Conservation (phyloP, 768 basidiomycete species). For the Agaricus sinodeliciosus region DNA sequence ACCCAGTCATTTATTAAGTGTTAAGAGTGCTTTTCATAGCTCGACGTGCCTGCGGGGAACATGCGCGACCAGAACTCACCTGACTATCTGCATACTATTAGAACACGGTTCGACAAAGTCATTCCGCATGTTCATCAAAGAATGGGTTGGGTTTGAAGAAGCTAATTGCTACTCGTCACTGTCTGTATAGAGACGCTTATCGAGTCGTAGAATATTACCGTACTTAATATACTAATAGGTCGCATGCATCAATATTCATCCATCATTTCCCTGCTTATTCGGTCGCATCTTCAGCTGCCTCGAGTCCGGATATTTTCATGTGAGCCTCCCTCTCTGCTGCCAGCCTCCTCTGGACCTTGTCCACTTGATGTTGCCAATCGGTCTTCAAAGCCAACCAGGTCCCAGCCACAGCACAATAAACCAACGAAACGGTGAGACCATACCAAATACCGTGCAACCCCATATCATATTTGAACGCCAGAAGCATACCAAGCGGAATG, state of each 20-base stretch:
- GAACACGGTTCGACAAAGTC: conserved; percentile 31
- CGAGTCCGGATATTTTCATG: background rate
- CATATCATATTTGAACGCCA: conserved; percentile 55
- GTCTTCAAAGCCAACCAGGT: conserved; percentile 47
- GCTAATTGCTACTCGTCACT: too few species aligned
- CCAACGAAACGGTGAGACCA: conserved; percentile 65
- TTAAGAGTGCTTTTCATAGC: conserved; percentile 18
- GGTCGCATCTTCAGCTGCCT: background rate
- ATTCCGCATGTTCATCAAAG: conserved; percentile 23
- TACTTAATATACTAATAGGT: too few species aligned
- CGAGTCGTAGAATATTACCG: too few species aligned
- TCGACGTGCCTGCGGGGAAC: conserved; percentile 69
- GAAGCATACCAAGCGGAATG: conserved; percentile 76
- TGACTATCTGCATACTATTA: conserved; percentile 43
- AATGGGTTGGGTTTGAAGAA: background rate
- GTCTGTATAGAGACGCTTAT: too few species aligned
- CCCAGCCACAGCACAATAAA: conserved; percentile 50
- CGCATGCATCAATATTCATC: too few species aligned
- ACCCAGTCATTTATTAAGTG: background rate
- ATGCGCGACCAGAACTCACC: conserved; percentile 69
- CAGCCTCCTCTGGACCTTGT: conserved; percentile 50
- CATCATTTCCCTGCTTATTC: too few species aligned
- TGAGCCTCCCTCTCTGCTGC: conserved; percentile 31
- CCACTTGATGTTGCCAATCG: conserved; percentile 66
- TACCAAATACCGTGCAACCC: conserved; percentile 79